phyloP scores from a whole-genome alignment of 306 rosid genomes.

The Casuarina glauca region DNA sequence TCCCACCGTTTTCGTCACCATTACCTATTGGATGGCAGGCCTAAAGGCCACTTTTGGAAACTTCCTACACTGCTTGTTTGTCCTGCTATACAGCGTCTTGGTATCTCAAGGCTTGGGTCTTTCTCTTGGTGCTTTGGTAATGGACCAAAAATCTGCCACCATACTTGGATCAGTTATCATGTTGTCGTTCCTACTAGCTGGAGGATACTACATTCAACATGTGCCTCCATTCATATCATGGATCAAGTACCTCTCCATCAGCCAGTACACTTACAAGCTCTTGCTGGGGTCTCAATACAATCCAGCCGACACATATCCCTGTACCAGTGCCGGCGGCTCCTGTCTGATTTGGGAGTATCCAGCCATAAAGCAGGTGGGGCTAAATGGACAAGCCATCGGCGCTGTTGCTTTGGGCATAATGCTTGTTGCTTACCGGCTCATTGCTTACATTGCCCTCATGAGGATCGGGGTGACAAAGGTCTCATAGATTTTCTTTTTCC shows the following conservation, averaged over 20 bases:
- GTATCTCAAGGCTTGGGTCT: constrained; percentile 73
- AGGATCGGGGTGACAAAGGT: constrained; percentile 58
- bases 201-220: constrained; percentile 61
- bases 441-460: constrained; percentile 67
- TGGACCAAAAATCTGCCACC: constrained; percentile 57
- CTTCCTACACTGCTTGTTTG: constrained; percentile 37
- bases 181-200: constrained; percentile 54
- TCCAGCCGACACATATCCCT: constrained; percentile 44
- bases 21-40: constrained; percentile 65
- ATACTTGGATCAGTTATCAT: constrained; percentile 61
- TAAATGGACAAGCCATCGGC: constrained; percentile 30
- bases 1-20: constrained; percentile 45
- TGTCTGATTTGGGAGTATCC: constrained; percentile 50
- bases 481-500: not conserved
- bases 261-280: constrained; percentile 51
- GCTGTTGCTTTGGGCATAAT: constrained; percentile 46
- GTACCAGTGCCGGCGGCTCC: constrained; percentile 13
- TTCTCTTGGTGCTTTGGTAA: constrained; percentile 61
- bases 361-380: constrained; percentile 46
- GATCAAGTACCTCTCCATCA: constrained; percentile 53
- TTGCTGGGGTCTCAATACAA: constrained; percentile 57
- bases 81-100: constrained; percentile 46
- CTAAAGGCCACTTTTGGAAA: constrained; percentile 23
- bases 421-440: constrained; percentile 57
- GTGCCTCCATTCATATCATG: constrained; percentile 62